Conservation (phyloP, 495 filamentous ascomycete genomes). For the Xylaria castorea region DNA sequence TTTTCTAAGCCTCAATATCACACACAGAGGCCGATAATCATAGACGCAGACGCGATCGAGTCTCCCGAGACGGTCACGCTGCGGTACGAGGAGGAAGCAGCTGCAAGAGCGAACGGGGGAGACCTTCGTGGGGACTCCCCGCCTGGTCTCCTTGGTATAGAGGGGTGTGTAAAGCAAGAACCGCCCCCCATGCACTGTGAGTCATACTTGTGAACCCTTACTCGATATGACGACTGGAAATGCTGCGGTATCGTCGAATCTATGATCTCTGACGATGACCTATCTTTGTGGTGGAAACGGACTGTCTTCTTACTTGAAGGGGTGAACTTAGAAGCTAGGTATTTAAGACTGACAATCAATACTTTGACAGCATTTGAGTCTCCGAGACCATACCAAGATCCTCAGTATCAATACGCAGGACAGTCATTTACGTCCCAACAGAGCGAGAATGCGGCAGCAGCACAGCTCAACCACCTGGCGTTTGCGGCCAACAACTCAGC, state of each 20-base stretch:
- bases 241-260: background rate
- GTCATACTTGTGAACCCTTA: constrained; percentile 25
- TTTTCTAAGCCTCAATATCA: constrained; percentile 52
- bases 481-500: constrained; percentile 61
- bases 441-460: constrained; percentile 55
- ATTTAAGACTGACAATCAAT: background rate
- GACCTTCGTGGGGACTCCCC: constrained; percentile 56
- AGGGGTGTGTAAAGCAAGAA: constrained; percentile 52
- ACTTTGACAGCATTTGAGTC: constrained; percentile 54
- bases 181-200: constrained; percentile 56
- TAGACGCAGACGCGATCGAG: constrained; percentile 55
- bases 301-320: background rate
- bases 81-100: constrained; percentile 55
- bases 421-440: constrained; percentile 50
- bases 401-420: constrained; percentile 52
- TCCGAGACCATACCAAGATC: constrained; percentile 48
- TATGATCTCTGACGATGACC: constrained; percentile 36
- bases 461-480: constrained; percentile 58
- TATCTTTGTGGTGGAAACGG: constrained; percentile 38
- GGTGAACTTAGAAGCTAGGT: background rate
- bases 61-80: constrained; percentile 58
- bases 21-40: constrained; percentile 55
- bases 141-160: constrained; percentile 59
- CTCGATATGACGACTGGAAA: background rate
- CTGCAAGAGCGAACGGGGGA: constrained; percentile 53